phyloP scores from a whole-genome alignment of 768 basidiomycete species.

The Gelatoporia subvermispora region DNA sequence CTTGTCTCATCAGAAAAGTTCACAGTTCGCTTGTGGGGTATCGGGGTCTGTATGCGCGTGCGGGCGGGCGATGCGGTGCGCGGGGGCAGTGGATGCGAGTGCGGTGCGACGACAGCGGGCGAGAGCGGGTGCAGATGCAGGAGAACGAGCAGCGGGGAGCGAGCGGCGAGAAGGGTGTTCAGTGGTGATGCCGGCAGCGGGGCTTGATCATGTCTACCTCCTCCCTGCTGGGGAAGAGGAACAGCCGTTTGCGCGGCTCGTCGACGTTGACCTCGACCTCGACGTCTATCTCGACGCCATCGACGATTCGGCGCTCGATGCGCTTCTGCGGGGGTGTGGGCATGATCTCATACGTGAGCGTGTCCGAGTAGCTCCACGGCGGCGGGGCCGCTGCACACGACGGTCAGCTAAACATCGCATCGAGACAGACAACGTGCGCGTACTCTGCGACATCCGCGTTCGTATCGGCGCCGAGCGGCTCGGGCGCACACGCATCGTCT shows the following conservation, averaged over 20 bases:
- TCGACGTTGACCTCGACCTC: constrained; percentile 52
- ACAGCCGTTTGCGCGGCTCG: constrained; percentile 57
- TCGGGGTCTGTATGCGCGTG: no score
- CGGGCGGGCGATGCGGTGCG: no score
- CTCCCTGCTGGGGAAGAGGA: constrained; percentile 55
- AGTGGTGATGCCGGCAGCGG: not conserved
- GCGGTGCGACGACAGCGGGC: no score
- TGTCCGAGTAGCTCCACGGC: constrained; percentile 66
- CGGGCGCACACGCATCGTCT: no score
- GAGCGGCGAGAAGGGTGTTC: not conserved
- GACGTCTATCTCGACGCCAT: constrained; percentile 45
- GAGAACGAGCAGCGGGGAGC: no score
- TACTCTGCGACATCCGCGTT: constrained; percentile 34
- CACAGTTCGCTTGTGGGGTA: no score
- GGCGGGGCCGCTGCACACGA: constrained; percentile 24
- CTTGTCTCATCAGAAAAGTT: no score
- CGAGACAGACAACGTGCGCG: constrained; percentile 15
- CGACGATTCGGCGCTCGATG: constrained; percentile 42
- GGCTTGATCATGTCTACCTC: not conserved
- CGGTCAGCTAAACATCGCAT: constrained; percentile 6
- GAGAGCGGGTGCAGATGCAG: not conserved
- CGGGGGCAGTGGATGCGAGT: no score
- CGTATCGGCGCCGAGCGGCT: not conserved
- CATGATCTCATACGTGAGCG: constrained; percentile 65
- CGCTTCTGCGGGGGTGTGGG: constrained; percentile 46